Conservation (phyloP, 2,329 filamentous ascomycete species). For the Fonsecaea erecta region DNA sequence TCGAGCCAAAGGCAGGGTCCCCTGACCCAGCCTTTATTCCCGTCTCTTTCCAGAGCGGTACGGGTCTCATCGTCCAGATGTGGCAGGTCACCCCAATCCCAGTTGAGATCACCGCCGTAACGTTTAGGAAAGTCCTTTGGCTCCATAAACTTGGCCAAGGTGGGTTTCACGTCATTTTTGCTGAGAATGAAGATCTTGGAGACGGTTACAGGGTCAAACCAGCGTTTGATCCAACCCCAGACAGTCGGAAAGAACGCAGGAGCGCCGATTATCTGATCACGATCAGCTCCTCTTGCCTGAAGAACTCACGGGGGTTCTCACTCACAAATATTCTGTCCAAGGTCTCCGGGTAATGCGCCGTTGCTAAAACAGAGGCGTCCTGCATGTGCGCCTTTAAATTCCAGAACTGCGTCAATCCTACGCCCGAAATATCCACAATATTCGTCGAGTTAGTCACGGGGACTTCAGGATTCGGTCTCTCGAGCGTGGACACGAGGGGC, state of each 20-base stretch:
- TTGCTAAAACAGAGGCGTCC: slow-evolving; percentile 83
- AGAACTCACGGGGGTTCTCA: slow-evolving; percentile 4
- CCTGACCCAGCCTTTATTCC: slow-evolving; percentile 37
- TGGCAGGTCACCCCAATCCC: slow-evolving; percentile 75
- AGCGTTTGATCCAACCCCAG: slow-evolving; percentile 85
- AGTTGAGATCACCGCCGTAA: slow-evolving; percentile 87
- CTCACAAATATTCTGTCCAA: slow-evolving; percentile 76
- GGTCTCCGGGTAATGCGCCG: slow-evolving; percentile 93
- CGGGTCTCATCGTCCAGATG: slow-evolving; percentile 64
- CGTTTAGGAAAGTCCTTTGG: slow-evolving; percentile 80
- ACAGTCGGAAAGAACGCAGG: slow-evolving; percentile 86
- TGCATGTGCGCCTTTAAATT: slow-evolving; percentile 94
- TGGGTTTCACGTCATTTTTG: slow-evolving; percentile 72
- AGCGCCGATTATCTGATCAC: slow-evolving; percentile 76
- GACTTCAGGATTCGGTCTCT: slow-evolving; percentile 74
- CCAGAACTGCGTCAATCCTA: slow-evolving; percentile 93
- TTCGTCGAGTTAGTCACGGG: slow-evolving; percentile 92
- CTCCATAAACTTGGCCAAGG: slow-evolving; percentile 81
- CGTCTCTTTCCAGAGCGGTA: slow-evolving; percentile 37
- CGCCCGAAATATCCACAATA: slow-evolving; percentile 88
- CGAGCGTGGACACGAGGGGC: slow-evolving; percentile 79
- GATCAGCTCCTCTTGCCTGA: background rate
- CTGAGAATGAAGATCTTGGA: slow-evolving; percentile 94
- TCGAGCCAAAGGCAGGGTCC: slow-evolving; percentile 38
- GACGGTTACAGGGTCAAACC: slow-evolving; percentile 90